Percentiles rank a stretch among this genome's conserved stretches.
Conservation (phyloP, 2,329 filamentous ascomycete genomes). For the Talaromyces albobiverticillius region DNA sequence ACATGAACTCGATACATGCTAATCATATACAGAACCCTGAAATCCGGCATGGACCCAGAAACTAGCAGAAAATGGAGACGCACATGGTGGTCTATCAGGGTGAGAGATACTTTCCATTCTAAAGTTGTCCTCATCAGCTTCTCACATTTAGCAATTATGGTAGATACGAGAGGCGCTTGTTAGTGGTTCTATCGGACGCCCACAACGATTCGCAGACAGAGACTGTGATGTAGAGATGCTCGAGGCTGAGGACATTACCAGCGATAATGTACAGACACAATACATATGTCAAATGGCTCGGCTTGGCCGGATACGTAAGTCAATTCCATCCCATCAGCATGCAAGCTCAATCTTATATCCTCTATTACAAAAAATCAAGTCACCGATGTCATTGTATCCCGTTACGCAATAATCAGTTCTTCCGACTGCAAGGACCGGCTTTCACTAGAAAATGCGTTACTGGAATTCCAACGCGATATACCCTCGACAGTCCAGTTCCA, state of each 20-base stretch:
- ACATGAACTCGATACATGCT: no score
- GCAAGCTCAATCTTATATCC: no score
- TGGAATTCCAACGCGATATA: neutral
- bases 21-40: no score
- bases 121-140: no score
- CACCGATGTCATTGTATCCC: no score
- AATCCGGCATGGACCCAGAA: no score
- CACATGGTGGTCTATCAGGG: neutral
- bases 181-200: neutral
- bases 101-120: no score
- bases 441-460: no score
- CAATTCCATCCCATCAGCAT: neutral
- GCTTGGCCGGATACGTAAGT: neutral
- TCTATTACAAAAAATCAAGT: no score
- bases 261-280: neutral
- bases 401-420: no score
- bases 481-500: no score
- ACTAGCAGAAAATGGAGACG: neutral
- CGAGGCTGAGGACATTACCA: neutral
- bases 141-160: neutral
- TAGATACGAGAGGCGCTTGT: neutral
- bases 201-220: neutral
- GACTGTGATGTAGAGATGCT: neutral
- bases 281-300: neutral
- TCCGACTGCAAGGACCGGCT: no score